These are phyloP conservation scores for Exobasidium rhododendri DNA, from an alignment of 1,284 basidiomycete species.

Conservation along the genomic window DNA sequence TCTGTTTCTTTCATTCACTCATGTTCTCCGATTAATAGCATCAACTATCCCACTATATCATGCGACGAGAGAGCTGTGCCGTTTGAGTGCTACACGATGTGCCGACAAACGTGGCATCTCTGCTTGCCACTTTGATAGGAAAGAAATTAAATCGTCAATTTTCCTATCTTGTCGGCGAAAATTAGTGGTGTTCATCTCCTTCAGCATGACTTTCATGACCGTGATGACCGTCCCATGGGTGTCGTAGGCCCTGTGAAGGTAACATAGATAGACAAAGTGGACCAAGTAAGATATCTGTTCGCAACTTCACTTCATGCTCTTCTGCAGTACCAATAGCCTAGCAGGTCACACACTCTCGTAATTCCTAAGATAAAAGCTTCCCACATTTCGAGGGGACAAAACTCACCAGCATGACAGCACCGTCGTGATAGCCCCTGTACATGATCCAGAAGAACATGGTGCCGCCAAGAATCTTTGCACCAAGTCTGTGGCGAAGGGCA, in stretches of 20 bases:
- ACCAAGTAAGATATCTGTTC: no score
- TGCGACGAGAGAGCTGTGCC: no score
- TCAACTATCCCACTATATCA: no score
- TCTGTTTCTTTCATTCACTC: no score
- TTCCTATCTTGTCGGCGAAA: no score
- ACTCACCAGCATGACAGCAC: constrained; percentile 52
- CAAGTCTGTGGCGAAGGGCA: constrained; percentile 43
- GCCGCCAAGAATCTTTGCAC: constrained; percentile 48
- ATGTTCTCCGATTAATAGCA: no score
- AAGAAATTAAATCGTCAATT: no score
- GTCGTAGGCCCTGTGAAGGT: constrained; percentile 37
- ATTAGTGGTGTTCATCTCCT: constrained; percentile 12
- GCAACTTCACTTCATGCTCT: no score
- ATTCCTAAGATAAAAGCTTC: not conserved
- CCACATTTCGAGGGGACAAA: not conserved
- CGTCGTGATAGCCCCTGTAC: constrained; percentile 52
- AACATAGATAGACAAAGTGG: not conserved
- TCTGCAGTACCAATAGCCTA: not conserved
- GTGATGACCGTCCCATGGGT: constrained; percentile 46
- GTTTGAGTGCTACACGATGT: no score
- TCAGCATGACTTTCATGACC: constrained; percentile 27
- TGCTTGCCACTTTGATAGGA: no score
- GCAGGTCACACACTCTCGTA: not conserved
- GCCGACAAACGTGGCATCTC: no score
- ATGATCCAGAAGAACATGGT: constrained; percentile 55